A percentile compares a stretch with the other conserved stretches of the same genome.
Conservation (phyloP, 169 alveolate species). For the Plasmodium knowlesi region DNA sequence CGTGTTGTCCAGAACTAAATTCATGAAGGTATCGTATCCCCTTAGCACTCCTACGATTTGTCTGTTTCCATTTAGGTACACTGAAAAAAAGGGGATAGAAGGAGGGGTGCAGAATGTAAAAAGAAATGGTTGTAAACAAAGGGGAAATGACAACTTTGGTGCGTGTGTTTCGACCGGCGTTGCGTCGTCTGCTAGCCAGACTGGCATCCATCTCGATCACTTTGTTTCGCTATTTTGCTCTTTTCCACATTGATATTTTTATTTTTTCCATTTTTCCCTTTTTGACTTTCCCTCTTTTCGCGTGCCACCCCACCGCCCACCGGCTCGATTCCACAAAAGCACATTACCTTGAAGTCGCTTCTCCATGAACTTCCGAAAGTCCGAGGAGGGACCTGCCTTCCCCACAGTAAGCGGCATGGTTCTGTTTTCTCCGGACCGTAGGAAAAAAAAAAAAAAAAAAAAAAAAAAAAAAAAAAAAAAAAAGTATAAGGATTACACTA, state of each 20-base stretch:
- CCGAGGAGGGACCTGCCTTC: constrained; percentile 91
- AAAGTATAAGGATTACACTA: neutral
- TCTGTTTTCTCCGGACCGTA: neutral
- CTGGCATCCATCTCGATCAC: neutral
- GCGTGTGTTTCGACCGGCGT: neutral
- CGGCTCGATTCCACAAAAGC: neutral
- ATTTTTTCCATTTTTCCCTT: constrained; percentile 6
- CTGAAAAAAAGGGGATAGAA: constrained; percentile 77
- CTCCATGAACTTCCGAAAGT: constrained; percentile 92
- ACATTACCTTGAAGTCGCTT: constrained; percentile 89
- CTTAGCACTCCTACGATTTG: constrained; percentile 96
- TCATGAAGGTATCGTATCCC: constrained; percentile 99
- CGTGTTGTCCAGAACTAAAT: constrained; percentile 97
- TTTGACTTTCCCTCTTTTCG: neutral
- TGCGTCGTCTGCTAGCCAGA: neutral
- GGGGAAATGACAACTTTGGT: neutral
- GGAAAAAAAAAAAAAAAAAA: neutral
- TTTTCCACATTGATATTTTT: too few relatives aligned
- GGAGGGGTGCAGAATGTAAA: neutral
- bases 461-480: too few relatives aligned
- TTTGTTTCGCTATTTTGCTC: neutral
- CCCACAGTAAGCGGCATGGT: constrained; percentile 82
- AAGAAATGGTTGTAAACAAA: neutral
- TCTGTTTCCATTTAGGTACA: constrained; percentile 91
- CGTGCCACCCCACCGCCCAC: neutral